phyloP scores from a whole-genome alignment of 1,284 basidiomycete genomes.

The Dichomitus squalens region DNA sequence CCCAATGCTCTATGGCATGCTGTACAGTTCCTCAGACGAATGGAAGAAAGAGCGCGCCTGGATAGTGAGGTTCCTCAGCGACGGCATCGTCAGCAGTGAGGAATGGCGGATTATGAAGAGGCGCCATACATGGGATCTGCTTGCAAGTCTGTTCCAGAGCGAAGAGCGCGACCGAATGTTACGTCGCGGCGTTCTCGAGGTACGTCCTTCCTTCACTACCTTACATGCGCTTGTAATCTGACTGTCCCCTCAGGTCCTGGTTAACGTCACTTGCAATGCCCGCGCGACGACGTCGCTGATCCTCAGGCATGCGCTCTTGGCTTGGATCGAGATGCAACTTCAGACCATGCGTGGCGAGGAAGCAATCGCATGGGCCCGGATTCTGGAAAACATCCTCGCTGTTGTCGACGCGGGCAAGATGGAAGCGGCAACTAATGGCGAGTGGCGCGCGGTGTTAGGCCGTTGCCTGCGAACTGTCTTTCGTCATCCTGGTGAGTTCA shows the following conservation, averaged over 20 bases:
- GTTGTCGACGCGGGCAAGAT: slow-evolving; percentile 50
- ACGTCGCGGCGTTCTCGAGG: slow-evolving; percentile 69
- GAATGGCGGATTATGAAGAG: slow-evolving; percentile 86
- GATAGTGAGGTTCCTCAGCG: slow-evolving; percentile 85
- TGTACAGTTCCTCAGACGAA: slow-evolving; percentile 76
- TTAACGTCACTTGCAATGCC: slow-evolving; percentile 66
- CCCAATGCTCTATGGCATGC: slow-evolving; percentile 83
- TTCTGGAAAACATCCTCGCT: slow-evolving; percentile 70
- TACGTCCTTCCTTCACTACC: slow-evolving; percentile 32
- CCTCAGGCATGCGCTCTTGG: slow-evolving; percentile 66
- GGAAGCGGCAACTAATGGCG: slow-evolving; percentile 50
- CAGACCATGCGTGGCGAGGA: slow-evolving; percentile 43
- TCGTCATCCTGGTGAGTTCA: slow-evolving; percentile 29
- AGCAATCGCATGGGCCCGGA: slow-evolving; percentile 62
- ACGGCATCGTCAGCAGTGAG: slow-evolving; percentile 71
- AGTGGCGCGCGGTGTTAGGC: slow-evolving; percentile 57
- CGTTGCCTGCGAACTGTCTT: slow-evolving; percentile 53
- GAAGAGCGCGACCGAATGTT: slow-evolving; percentile 55
- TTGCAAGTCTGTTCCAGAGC: slow-evolving; percentile 80
- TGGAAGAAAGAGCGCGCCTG: slow-evolving; percentile 87
- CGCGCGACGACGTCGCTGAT: slow-evolving; percentile 71
- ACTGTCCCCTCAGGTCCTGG: slow-evolving; percentile 54
- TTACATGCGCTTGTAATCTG: slow-evolving; percentile 9
- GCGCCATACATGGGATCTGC: slow-evolving; percentile 85
- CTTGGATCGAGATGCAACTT: slow-evolving; percentile 82